Evolutionary conservation across 2,329 filamentous ascomycete genomes (phyloP), one percentile per base, ranked within the genome.

Genomic region (Fusarium sp.): DNA sequence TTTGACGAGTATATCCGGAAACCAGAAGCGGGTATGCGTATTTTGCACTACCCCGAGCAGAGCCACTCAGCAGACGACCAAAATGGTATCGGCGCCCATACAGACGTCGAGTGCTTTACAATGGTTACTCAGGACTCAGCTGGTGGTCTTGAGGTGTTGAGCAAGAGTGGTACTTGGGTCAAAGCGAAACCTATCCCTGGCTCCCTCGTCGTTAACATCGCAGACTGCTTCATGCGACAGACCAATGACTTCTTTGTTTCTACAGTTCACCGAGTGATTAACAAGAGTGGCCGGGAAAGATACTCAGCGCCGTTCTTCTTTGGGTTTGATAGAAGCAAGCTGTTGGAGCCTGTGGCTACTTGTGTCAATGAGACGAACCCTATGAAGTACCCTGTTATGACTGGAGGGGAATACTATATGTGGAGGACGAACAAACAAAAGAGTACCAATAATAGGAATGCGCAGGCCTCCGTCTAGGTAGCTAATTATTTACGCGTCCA

Each of bases 131-230:
- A 84, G 50, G 83, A 84, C 50, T 59, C 76, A 7, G 76, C 76
- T 3, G 82, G 81, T 2, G 83, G 83, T 0, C 74, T 85, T 6
- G 81, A 85, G 65, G 83, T 84, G 0, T 73, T 85, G 10, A 83
- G 81, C 54, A 82, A 82, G 26, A 58, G 79, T 64, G 67, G 78
- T 14, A 66, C 81, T 43, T 86, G 83, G 83, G 75, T 84, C 31
- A 76, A 78, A 10, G 82, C 82, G 0, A 65, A 70, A 6, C 81
- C 83, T 4, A 72, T 83, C 2, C 77, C 78, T 2, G 81, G 78
- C 2, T 79, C 83, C 0, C 79, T 85, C 46, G 83, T 86, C 18
- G 82, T 86, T n/a, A 86, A 86, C 54, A 82, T 86, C 19, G 85
- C 80, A 8, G 83, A 86, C 69, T 84, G 81, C 55, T 73, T 86